Percentiles rank a stretch among this genome's conserved stretches.
Conservation (phyloP, 1,284 basidiomycete genomes). For the Ustilago xerochloae region DNA sequence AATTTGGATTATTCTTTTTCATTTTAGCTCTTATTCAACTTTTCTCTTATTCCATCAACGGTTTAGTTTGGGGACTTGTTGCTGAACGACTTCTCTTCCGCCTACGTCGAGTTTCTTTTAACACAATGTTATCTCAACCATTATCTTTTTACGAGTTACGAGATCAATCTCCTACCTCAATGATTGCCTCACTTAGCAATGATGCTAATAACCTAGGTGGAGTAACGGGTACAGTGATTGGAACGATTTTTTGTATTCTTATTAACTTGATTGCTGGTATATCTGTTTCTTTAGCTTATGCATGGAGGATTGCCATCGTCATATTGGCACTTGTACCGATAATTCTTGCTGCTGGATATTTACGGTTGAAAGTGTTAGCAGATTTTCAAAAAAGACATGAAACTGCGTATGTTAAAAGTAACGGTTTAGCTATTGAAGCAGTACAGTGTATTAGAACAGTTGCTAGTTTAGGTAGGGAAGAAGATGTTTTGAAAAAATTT, state of each 20-base stretch:
- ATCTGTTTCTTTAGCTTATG: constrained; percentile 49
- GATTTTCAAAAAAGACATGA: constrained; percentile 61
- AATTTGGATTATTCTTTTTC: constrained; percentile 58
- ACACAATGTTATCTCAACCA: constrained; percentile 47
- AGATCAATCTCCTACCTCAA: constrained; percentile 36
- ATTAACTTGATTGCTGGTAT: constrained; percentile 59
- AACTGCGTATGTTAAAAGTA: constrained; percentile 55
- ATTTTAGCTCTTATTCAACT: constrained; percentile 57
- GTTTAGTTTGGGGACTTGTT: constrained; percentile 52
- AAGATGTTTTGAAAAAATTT: constrained; percentile 55
- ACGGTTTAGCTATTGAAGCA: constrained; percentile 59
- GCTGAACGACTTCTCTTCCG: constrained; percentile 58
- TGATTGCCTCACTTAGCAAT: constrained; percentile 55
- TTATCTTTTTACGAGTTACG: constrained; percentile 53
- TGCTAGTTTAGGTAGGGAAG: constrained; percentile 50
- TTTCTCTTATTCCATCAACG: constrained; percentile 56
- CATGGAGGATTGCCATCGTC: constrained; percentile 60
- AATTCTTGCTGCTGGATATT: constrained; percentile 53
- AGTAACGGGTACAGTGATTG: constrained; percentile 56
- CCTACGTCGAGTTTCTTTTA: constrained; percentile 48
- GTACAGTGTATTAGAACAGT: constrained; percentile 57
- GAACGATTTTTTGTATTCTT: constrained; percentile 60
- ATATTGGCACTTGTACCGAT: constrained; percentile 58
- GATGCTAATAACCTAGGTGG: constrained; percentile 59
- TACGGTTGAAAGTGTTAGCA: constrained; percentile 59